Conservation (phyloP, 169 alveolate genomes). For the Babesia bigemina region DNA sequence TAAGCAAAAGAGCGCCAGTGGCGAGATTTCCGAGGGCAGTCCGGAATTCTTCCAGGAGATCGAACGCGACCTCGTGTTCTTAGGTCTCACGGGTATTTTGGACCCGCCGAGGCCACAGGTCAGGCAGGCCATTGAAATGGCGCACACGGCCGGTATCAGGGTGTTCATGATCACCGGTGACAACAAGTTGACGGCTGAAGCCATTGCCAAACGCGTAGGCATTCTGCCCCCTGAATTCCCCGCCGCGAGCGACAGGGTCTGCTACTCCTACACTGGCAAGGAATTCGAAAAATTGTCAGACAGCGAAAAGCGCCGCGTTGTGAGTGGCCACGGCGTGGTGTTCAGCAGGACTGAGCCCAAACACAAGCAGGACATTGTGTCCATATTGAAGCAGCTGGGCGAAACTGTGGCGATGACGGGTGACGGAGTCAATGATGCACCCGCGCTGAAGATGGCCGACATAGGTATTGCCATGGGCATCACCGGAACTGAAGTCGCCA, state of each 20-base stretch:
- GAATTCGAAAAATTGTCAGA: slow-evolving; percentile 91
- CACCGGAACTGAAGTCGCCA: slow-evolving; percentile 99
- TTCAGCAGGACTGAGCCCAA: slow-evolving; percentile 98
- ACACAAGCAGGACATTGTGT: slow-evolving; percentile 96
- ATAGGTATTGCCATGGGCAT: slow-evolving; percentile 99
- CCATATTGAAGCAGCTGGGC: slow-evolving; percentile 90
- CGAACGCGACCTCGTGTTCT: slow-evolving; percentile 88
- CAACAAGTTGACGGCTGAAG: slow-evolving; percentile 97
- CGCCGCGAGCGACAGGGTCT: slow-evolving; percentile 28
- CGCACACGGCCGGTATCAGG: slow-evolving; percentile 96
- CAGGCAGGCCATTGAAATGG: slow-evolving; percentile 87
- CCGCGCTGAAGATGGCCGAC: slow-evolving; percentile 97
- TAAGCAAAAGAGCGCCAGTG: slow-evolving; percentile 28
- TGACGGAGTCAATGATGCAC: slow-evolving; percentile 99
- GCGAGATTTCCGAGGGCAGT: slow-evolving; percentile 32
- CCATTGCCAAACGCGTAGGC: slow-evolving; percentile 95
- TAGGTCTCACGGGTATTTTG: slow-evolving; percentile 95
- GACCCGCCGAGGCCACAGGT: slow-evolving; percentile 99
- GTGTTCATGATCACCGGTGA: slow-evolving; percentile 99
- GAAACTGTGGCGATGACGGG: slow-evolving; percentile 97
- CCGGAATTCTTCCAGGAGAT: slow-evolving; percentile 75
- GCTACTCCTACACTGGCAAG: slow-evolving; percentile 90
- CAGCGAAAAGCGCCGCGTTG: slow-evolving; percentile 74
- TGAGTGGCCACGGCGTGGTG: slow-evolving; percentile 88
- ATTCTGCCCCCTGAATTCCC: slow-evolving; percentile 75